These are phyloP conservation scores for Volvariella surrecta DNA, from an alignment of 1,284 basidiomycete genomes.

Conservation along the genomic window DNA sequence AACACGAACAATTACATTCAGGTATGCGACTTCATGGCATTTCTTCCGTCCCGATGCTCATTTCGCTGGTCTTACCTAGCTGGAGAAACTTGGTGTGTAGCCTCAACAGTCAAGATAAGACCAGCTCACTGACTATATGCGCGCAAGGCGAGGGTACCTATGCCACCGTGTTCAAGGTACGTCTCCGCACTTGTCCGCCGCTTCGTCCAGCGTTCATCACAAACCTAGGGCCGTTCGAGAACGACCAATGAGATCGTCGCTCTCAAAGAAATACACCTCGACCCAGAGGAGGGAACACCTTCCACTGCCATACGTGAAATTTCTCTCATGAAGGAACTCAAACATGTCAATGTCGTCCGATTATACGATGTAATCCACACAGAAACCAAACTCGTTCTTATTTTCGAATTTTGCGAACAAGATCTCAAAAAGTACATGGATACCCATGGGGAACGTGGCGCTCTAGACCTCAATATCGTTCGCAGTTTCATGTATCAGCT, in stretches of 20 bases:
- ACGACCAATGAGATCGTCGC: constrained; percentile 89
- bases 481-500: constrained; percentile 97
- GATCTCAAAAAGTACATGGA: constrained; percentile 99
- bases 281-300: constrained; percentile 92
- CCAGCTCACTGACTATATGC: background rate
- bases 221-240: constrained; percentile 66
- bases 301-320: constrained; percentile 95
- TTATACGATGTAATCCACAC: constrained; percentile 98
- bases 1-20: constrained; percentile 60
- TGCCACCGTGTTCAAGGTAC: constrained; percentile 87
- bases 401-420: constrained; percentile 98
- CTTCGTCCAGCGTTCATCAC: background rate
- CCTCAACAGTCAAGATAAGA: background rate
- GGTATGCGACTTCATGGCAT: constrained; percentile 27
- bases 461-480: constrained; percentile 89
- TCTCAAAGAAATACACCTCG: constrained; percentile 91
- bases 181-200: constrained; percentile 6
- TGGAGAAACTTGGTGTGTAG: constrained; percentile 74
- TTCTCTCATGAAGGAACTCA: constrained; percentile 94
- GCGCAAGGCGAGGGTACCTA: constrained; percentile 72
- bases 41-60: constrained; percentile 10
- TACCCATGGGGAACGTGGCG: constrained; percentile 91
- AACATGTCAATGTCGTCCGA: constrained; percentile 92
- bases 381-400: constrained; percentile 96
- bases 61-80: constrained; percentile 33